phyloP scores from a whole-genome alignment of 805 yeast genomes.

The Hanseniaspora mollemarum region DNA sequence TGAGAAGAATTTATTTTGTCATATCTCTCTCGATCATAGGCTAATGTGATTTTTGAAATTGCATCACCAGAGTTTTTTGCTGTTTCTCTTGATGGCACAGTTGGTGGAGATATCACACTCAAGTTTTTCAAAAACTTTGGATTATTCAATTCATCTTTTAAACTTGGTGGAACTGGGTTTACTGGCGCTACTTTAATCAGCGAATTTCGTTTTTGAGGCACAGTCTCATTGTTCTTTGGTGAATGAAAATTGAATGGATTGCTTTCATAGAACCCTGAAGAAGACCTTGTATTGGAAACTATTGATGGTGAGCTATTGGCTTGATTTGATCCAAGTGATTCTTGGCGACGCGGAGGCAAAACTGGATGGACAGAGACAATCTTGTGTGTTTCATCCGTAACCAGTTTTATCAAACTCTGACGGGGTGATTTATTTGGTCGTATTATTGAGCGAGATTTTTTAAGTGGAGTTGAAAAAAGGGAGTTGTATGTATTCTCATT shows the following conservation, averaged over 20 bases:
- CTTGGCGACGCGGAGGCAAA: constrained; percentile 10
- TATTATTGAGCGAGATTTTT: too few relatives aligned
- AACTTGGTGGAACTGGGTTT: constrained; percentile 12
- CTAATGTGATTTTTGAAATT: not conserved
- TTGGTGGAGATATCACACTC: not conserved
- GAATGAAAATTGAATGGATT: not conserved
- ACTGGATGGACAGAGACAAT: not conserved
- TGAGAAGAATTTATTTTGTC: not conserved
- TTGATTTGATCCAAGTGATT: too few relatives aligned
- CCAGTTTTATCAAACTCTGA: not conserved
- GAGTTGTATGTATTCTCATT: too few relatives aligned
- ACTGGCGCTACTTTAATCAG: constrained; percentile 6
- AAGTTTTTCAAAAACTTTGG: constrained; percentile 13
- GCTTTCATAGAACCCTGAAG: not conserved
- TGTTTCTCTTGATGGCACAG: not conserved
- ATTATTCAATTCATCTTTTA: constrained; percentile 11
- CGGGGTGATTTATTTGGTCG: not conserved
- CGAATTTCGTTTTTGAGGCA: constrained; percentile 2
- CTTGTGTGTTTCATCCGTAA: not conserved
- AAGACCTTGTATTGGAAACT: not conserved
- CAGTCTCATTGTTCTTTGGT: not conserved
- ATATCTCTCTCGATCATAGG: not conserved
- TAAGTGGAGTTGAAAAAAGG: too few relatives aligned
- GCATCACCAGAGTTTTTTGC: not conserved
- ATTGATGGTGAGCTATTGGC: too few relatives aligned